Evolutionary conservation across 2,329 filamentous ascomycete genomes (phyloP), one percentile per base, ranked within the genome.

Genomic region (Cordyceps farinosa): DNA sequence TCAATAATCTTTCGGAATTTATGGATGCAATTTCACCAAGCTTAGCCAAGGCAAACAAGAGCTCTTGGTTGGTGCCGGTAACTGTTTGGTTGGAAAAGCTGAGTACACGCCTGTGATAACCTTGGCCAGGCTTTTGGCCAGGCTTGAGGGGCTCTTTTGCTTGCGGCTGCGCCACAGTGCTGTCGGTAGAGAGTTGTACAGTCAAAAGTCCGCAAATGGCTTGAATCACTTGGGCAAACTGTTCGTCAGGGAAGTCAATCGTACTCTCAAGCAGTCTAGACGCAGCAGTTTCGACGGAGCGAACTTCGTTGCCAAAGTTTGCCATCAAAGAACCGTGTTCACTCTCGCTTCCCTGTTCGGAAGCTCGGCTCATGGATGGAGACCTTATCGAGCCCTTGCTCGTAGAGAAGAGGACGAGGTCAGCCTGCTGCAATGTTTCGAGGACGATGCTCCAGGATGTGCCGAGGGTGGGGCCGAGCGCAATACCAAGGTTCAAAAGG

Each of bases 401-500:
- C 15, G 82, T 86, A 11, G 85, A 83, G 62, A 88, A 90, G 32
- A 97, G 82, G 4, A 98, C 88, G 66, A 96, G 87, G 69, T 98
- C 95, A 3, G 94, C 93, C 74, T 97, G 91, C 70, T 97, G 92
- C 8, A 99, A 78, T 0, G 93, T 96, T 70, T 96, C 93, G 1
- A 99, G 83, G 17, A 99, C 82, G 64, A 99, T 98, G 1, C 87
- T 88, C 91, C 96, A 99, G 1, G 94, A 90, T 15, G 84, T 82
- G 42, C 90, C 88, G 1, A 99, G 81, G 0, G 92, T 97, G 3
- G 95, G 92, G 0, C 95, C 95, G 1, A 99, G 78, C 2, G 95
- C 95, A 70, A 98, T 99, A 2, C 95, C 95, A 3, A 99, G 78
- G 69, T 99, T 99, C n/a, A 99, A 79, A 17, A 99, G 81, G 36